These are phyloP conservation scores for Thermothielavioides terrestris DNA, from an alignment of 495 filamentous ascomycete genomes.

Conservation along the genomic window DNA sequence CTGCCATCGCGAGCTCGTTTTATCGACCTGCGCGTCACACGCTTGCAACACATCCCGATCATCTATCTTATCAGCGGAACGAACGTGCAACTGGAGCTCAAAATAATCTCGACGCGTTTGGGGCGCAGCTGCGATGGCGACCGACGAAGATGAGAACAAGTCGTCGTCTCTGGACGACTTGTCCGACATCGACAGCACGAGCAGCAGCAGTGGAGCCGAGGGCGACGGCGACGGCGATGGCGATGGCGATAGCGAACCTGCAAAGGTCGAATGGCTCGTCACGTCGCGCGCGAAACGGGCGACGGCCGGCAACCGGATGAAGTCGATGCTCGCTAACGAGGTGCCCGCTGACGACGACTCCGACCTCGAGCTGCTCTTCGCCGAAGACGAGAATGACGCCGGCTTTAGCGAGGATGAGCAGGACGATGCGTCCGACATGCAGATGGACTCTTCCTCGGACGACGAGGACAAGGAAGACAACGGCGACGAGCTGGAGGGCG, in stretches of 20 bases:
- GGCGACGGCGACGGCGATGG: constrained; percentile 20
- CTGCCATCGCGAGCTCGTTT: too few relatives aligned
- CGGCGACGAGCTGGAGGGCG: constrained; percentile 59
- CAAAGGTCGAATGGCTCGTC: constrained; percentile 61
- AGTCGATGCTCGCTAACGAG: constrained; percentile 66
- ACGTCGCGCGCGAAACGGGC: constrained; percentile 69
- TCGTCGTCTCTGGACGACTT: constrained; percentile 20
- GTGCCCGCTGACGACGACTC: constrained; percentile 52
- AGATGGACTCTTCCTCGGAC: constrained; percentile 74
- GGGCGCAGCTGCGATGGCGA: constrained; percentile 13
- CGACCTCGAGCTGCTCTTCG: constrained; percentile 72
- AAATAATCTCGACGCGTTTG: neutral
- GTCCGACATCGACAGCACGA: constrained; percentile 14
- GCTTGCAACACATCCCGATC: too few relatives aligned
- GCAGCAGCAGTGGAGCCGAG: constrained; percentile 18
- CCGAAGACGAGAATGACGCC: constrained; percentile 78
- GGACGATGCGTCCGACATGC: constrained; percentile 65
- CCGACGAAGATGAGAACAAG: constrained; percentile 18
- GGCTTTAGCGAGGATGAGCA: constrained; percentile 63
- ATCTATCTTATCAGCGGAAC: neutral
- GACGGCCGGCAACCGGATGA: constrained; percentile 80
- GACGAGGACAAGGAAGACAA: constrained; percentile 71
- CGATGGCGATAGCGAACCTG: constrained; percentile 20
- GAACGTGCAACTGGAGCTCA: neutral
- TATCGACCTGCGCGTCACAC: too few relatives aligned